Percentiles rank a stretch among this genome's conserved stretches.
Conservation (phyloP, 805 yeast genomes). For the Starmera dryadoides region DNA sequence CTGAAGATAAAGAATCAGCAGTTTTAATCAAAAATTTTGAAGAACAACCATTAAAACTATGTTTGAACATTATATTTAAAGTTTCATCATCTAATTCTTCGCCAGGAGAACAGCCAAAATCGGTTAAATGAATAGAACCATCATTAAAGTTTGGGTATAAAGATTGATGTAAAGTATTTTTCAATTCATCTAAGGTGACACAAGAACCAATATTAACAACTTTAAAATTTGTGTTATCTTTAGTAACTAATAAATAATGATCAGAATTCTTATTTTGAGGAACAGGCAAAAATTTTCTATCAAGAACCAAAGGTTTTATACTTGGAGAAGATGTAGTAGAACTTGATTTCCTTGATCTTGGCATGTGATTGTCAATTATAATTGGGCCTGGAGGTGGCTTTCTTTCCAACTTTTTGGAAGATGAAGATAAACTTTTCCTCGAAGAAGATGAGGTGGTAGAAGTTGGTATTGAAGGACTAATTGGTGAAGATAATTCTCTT, state of each 20-base stretch:
- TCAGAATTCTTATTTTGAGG: constrained; percentile 24
- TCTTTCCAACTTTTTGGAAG: not conserved
- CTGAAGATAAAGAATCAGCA: constrained; percentile 26
- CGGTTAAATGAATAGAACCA: constrained; percentile 53
- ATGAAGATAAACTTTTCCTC: not conserved
- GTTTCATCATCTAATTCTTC: constrained; percentile 44
- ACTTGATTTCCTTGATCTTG: not conserved
- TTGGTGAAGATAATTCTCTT: constrained; percentile 9
- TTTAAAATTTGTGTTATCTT: constrained; percentile 50
- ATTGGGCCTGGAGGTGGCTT: not conserved
- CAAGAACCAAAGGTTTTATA: constrained; percentile 17
- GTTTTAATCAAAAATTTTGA: constrained; percentile 27
- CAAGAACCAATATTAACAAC: constrained; percentile 36
- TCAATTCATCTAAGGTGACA: constrained; percentile 28
- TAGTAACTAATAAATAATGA: constrained; percentile 47
- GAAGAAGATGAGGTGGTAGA: constrained; percentile 5
- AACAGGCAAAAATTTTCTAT: constrained; percentile 31
- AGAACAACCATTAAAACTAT: constrained; percentile 25
- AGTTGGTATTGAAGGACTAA: constrained; percentile 9
- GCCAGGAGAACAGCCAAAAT: constrained; percentile 55
- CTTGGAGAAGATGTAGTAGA: not conserved
- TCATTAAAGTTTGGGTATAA: constrained; percentile 22
- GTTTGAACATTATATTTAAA: constrained; percentile 28
- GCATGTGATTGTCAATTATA: not conserved
- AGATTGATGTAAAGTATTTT: constrained; percentile 28